These are phyloP conservation scores for Daedaleopsis sinensis DNA, from an alignment of 768 basidiomycete species.

Conservation along the genomic window DNA sequence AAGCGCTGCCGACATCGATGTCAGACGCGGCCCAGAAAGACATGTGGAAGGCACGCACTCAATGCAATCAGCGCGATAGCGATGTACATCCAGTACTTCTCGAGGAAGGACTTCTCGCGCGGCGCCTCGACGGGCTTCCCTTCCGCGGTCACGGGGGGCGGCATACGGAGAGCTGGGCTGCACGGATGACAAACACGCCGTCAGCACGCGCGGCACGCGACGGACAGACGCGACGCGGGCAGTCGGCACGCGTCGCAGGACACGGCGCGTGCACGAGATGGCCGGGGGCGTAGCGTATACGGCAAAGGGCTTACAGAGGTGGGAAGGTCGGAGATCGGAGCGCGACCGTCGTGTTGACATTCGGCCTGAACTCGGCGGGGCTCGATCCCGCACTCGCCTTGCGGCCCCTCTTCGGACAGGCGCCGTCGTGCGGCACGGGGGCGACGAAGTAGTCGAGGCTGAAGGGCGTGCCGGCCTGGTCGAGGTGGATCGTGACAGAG, in stretches of 20 bases:
- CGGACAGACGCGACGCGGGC: not conserved
- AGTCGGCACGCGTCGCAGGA: not conserved
- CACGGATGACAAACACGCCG: not conserved
- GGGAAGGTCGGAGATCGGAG: constrained; percentile 51
- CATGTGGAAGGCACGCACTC: constrained; percentile 33
- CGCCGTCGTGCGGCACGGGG: constrained; percentile 68
- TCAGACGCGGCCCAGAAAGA: not conserved
- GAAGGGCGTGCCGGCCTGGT: constrained; percentile 50
- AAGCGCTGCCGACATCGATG: constrained; percentile 2
- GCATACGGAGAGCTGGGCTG: constrained; percentile 70
- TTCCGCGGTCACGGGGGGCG: constrained; percentile 66
- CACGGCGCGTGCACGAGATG: not conserved
- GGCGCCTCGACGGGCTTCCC: constrained; percentile 63
- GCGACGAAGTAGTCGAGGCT: constrained; percentile 74
- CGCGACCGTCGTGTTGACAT: constrained; percentile 55
- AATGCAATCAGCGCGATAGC: constrained; percentile 61
- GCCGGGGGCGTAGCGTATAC: not conserved
- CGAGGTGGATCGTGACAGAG: constrained; percentile 57
- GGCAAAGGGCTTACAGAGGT: constrained; percentile 51
- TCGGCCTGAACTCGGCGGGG: constrained; percentile 32
- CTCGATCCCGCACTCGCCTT: constrained; percentile 12
- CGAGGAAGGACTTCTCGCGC: constrained; percentile 77
- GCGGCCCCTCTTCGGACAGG: constrained; percentile 46
- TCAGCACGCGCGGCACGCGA: not conserved
- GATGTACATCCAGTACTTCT: constrained; percentile 92